Evolutionary conservation across 1,139 yeast species (phyloP).

Genomic region (Debaryomycetaceae sp.): DNA sequence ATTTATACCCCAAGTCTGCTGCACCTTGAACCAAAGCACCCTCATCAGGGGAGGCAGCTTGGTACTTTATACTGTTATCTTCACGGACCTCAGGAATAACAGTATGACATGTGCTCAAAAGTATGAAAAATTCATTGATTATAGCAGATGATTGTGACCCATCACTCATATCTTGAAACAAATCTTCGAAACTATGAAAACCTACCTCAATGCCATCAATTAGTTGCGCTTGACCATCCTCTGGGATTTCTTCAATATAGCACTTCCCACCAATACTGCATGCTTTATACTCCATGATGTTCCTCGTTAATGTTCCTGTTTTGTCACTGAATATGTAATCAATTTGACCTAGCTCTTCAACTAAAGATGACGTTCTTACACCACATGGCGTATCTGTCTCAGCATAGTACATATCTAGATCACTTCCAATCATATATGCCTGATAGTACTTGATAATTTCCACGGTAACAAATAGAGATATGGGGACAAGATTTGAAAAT

Average conservation of each 20-base stretch:
- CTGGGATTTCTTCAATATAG: conserved; percentile 86
- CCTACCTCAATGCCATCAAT: conserved; percentile 82
- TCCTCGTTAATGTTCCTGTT: conserved; percentile 93
- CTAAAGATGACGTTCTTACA: conserved; percentile 90
- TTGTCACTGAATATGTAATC: conserved; percentile 94
- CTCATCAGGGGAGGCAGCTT: conserved; percentile 99
- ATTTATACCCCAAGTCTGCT: conserved; percentile 74
- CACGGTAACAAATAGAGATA: conserved; percentile 90
- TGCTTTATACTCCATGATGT: conserved; percentile 94
- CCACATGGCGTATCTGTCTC: conserved; percentile 91
- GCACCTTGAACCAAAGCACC: conserved; percentile 99
- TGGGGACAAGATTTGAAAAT: conserved; percentile 93
- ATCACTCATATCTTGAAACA: conserved; percentile 49
- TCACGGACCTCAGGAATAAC: conserved; percentile 86
- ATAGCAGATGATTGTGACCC: conserved; percentile 52
- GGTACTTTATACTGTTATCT: conserved; percentile 74
- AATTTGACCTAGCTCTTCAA: conserved; percentile 94
- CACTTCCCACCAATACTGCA: conserved; percentile 92
- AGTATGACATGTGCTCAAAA: conserved; percentile 92
- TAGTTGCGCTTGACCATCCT: conserved; percentile 71
- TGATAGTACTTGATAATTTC: conserved; percentile 94
- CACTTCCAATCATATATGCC: conserved; percentile 90
- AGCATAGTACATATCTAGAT: conserved; percentile 86
- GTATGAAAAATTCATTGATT: conserved; percentile 77
- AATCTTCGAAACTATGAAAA: conserved; percentile 65